A percentile compares a stretch with the other conserved stretches of the same genome.
Conservation (phyloP, 805 yeast species). For the Ascoidea tarda region DNA sequence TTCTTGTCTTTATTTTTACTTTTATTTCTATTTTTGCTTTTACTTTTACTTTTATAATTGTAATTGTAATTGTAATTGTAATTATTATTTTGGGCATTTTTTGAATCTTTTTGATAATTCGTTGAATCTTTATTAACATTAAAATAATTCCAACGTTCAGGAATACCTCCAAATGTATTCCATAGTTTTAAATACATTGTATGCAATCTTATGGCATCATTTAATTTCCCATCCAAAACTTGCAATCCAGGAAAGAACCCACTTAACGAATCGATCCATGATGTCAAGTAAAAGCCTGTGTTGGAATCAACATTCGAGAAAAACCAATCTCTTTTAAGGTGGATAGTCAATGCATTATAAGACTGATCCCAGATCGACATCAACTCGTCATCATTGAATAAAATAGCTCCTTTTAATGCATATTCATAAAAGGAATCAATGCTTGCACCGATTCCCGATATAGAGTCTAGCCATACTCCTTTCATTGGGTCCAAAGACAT, state of each 20-base stretch:
- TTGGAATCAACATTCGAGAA: slow-evolving; percentile 41
- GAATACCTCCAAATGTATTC: slow-evolving; percentile 68
- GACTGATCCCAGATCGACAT: slow-evolving; percentile 43
- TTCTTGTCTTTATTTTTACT: neutral
- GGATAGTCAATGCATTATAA: slow-evolving; percentile 41
- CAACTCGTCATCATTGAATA: slow-evolving; percentile 49
- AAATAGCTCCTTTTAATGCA: slow-evolving; percentile 60
- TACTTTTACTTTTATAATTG: too few relatives aligned
- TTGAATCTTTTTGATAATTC: neutral
- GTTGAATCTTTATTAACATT: slow-evolving; percentile 4
- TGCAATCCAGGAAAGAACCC: slow-evolving; percentile 86
- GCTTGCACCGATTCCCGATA: slow-evolving; percentile 83
- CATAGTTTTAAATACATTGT: slow-evolving; percentile 57
- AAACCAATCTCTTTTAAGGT: slow-evolving; percentile 34
- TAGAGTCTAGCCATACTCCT: slow-evolving; percentile 39
- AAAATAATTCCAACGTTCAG: slow-evolving; percentile 69
- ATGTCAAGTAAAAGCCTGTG: slow-evolving; percentile 33
- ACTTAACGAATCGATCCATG: slow-evolving; percentile 76
- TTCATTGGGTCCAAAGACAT: slow-evolving; percentile 56
- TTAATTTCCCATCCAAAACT: slow-evolving; percentile 62
- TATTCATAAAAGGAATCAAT: slow-evolving; percentile 86
- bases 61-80: too few relatives aligned
- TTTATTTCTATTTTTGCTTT: too few relatives aligned
- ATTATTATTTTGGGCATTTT: too few relatives aligned
- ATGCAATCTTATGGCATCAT: slow-evolving; percentile 51